Evolutionary conservation across 768 basidiomycete species (phyloP), one percentile per base, ranked within the genome.

Genomic region (Filobasidium wieringae): DNA sequence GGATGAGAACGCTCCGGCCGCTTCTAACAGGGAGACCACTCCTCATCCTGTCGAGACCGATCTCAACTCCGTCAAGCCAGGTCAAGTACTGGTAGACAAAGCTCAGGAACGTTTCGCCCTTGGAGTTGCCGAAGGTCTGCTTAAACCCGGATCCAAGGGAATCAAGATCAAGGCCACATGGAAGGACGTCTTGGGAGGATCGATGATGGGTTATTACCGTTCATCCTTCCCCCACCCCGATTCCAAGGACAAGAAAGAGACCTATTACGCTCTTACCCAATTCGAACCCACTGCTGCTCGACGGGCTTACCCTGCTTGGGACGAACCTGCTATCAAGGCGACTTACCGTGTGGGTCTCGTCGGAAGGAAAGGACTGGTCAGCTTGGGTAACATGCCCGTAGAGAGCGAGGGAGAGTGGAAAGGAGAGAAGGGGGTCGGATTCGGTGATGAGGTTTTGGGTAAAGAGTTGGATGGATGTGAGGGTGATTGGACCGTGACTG

Each of bases 231-330:
- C 43, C 49, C 15, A 52, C 51, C 52, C 53, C 33, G 64, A 69
- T 47, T 68, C 64, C 7, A 65, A 69, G 56, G 52, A 64, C n/a
- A 70, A 80, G 39, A 79, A 61, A 37, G 60, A 61, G 27, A 49
- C 55, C 14, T 74, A 67, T 62, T 76, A 76, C 60, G 79, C 85
- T 29, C 76, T 97, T 53, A 95, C 93, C 33, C 92, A 97, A 75
- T 93, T 91, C 63, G 88, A 93, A 84, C 84, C 91, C 36, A 93
- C 87, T 37, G 84, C 84, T 59, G 91, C 92, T 8, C 78, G 91
- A 51, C 79, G 81, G 59, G 73, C 73, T 26, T 75, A 75, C 68
- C 74, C 71, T 57, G 69, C 59, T 76, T 93, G 88, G 87, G 92
- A 95, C 69, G 91, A 95, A 69, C 93, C 92, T 15, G 78, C 82